phyloP scores from a whole-genome alignment of 805 yeast genomes.

The Candida ponderosae region DNA sequence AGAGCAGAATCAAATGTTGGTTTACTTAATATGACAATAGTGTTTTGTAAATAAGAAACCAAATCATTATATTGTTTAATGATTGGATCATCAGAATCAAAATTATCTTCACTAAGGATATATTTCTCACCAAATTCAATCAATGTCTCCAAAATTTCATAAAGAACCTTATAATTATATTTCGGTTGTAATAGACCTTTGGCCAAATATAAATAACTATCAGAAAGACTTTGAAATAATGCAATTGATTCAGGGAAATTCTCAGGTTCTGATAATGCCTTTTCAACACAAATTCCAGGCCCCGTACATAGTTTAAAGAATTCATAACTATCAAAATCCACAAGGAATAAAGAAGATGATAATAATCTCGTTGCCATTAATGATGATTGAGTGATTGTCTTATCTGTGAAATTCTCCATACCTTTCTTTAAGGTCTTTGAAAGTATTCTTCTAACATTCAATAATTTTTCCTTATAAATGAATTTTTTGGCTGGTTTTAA shows the following conservation, averaged over 20 bases:
- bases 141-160: slow-evolving; percentile 11
- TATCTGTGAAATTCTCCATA: too few relatives aligned
- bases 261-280: slow-evolving; percentile 9
- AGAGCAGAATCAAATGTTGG: not conserved
- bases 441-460: too few relatives aligned
- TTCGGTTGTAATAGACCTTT: slow-evolving; percentile 13
- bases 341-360: slow-evolving; percentile 7
- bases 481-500: too few relatives aligned
- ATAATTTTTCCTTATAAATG: too few relatives aligned
- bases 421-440: too few relatives aligned
- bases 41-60: not conserved
- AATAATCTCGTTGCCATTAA: slow-evolving; percentile 4
- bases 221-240: slow-evolving; percentile 9
- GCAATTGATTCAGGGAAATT: slow-evolving; percentile 8
- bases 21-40: not conserved
- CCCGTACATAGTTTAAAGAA: slow-evolving; percentile 13
- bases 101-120: slow-evolving; percentile 2
- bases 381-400: too few relatives aligned
- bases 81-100: slow-evolving; percentile 3
- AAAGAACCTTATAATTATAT: slow-evolving; percentile 10
- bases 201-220: slow-evolving; percentile 11
- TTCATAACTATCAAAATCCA: slow-evolving; percentile 5
- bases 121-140: slow-evolving; percentile 11
- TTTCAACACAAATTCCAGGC: slow-evolving; percentile 9
- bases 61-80: slow-evolving; percentile 3